phyloP scores from a whole-genome alignment of 768 basidiomycete genomes.

The Dentipellis fragilis region DNA sequence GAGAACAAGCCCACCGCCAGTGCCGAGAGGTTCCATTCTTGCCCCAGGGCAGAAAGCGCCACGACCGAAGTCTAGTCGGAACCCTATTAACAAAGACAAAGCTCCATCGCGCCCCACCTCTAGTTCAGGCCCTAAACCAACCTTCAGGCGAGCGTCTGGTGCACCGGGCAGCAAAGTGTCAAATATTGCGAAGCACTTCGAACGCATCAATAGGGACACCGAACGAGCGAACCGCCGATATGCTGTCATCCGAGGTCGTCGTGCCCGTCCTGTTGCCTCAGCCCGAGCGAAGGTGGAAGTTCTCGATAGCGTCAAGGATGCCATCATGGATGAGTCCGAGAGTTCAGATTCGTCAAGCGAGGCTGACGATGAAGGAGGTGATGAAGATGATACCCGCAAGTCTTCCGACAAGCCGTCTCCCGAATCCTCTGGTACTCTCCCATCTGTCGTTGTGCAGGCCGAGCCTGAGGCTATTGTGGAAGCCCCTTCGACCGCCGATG shows the following conservation, averaged over 20 bases:
- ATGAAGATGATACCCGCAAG: constrained; percentile 36
- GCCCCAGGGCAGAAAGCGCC: constrained; percentile 26
- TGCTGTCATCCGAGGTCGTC: constrained; percentile 76
- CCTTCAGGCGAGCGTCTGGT: constrained; percentile 42
- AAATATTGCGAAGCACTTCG: constrained; percentile 85
- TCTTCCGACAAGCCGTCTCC: constrained; percentile 21
- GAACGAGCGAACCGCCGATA: constrained; percentile 73
- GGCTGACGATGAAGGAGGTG: constrained; percentile 61
- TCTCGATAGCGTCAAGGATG: constrained; percentile 83
- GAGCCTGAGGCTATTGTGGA: background rate
- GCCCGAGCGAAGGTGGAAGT: constrained; percentile 84
- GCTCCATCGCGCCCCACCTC: constrained; percentile 32
- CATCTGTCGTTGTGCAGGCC: background rate
- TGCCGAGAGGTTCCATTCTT: constrained; percentile 19
- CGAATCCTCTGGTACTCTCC: constrained; percentile 5
- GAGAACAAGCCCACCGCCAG: constrained; percentile 32
- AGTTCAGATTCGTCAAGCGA: constrained; percentile 56
- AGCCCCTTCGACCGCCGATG: background rate
- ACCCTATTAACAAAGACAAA: constrained; percentile 25
- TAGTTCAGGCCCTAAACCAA: constrained; percentile 34
- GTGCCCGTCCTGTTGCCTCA: constrained; percentile 83
- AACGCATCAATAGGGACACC: constrained; percentile 66
- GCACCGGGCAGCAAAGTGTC: constrained; percentile 64
- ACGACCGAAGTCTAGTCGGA: constrained; percentile 24
- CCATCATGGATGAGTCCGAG: constrained; percentile 76